Percentiles rank a stretch among this genome's conserved stretches.
phyloP scores from a whole-genome alignment of 352 stramenopile species.

The Pythium periplocum region DNA sequence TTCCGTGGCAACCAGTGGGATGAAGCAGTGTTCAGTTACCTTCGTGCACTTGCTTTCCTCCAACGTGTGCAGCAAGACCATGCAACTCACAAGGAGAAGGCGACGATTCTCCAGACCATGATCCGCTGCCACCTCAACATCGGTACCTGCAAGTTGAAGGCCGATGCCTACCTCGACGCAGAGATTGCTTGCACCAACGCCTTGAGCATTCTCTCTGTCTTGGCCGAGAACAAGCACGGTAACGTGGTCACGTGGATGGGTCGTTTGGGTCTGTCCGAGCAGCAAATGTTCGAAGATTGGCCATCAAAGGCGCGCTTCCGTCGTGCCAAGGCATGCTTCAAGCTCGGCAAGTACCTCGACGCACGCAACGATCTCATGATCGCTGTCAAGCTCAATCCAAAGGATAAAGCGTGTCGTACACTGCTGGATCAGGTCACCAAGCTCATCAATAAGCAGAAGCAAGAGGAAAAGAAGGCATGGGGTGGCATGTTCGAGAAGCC shows the following conservation, averaged over 20 bases:
- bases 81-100: slow-evolving; percentile 83
- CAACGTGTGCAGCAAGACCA: slow-evolving; percentile 72
- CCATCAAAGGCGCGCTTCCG: slow-evolving; percentile 83
- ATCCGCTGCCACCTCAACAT: slow-evolving; percentile 87
- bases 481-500: slow-evolving; percentile 70
- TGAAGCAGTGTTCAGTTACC: slow-evolving; percentile 72
- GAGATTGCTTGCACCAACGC: slow-evolving; percentile 82
- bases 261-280: slow-evolving; percentile 62
- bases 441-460: slow-evolving; percentile 69
- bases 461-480: slow-evolving; percentile 75
- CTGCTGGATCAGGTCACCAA: slow-evolving; percentile 71
- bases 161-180: slow-evolving; percentile 53
- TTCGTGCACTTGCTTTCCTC: slow-evolving; percentile 61
- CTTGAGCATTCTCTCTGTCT: slow-evolving; percentile 69
- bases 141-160: slow-evolving; percentile 78
- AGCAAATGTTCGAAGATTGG: slow-evolving; percentile 84
- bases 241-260: slow-evolving; percentile 86
- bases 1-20: slow-evolving; percentile 57
- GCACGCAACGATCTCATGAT: slow-evolving; percentile 76
- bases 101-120: slow-evolving; percentile 84
- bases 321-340: slow-evolving; percentile 67
- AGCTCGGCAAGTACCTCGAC: slow-evolving; percentile 67
- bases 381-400: slow-evolving; percentile 72
- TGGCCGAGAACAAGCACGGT: slow-evolving; percentile 68
- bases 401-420: slow-evolving; percentile 75